These are phyloP conservation scores for Cystobasidium sp. DNA, from an alignment of 1,284 basidiomycete genomes.

Conservation along the genomic window DNA sequence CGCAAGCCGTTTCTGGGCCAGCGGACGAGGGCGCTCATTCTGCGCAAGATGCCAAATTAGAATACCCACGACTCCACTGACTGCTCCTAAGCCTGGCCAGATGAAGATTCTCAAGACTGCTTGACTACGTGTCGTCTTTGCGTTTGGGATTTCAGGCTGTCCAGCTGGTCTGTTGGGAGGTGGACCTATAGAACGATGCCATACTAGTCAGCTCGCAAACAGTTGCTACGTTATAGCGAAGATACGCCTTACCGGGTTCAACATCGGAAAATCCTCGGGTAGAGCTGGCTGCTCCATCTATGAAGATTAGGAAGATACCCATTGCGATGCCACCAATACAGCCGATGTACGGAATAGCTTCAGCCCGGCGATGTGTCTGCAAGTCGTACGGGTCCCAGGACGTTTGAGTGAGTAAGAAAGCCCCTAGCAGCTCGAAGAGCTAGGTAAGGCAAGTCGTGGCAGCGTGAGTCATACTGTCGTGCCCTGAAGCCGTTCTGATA, in stretches of 20 bases:
- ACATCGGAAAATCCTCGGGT: slow-evolving; percentile 25
- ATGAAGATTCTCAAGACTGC: slow-evolving; percentile 25
- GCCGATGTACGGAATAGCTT: slow-evolving; percentile 35
- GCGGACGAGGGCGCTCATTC: slow-evolving; percentile 26
- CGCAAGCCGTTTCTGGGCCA: slow-evolving; percentile 8
- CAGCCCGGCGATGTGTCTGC: slow-evolving; percentile 23
- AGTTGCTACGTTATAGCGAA: not conserved
- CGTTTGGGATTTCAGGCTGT: slow-evolving; percentile 25
- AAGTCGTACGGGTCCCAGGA: slow-evolving; percentile 22
- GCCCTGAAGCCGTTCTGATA: not conserved
- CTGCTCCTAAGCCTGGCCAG: slow-evolving; percentile 35
- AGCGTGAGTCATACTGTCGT: not conserved
- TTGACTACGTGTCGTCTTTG: slow-evolving; percentile 28
- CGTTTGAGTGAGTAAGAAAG: slow-evolving; percentile 37
- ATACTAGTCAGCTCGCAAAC: not conserved
- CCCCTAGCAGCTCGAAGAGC: slow-evolving; percentile 40
- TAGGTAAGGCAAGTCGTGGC: not conserved
- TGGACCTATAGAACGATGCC: not conserved
- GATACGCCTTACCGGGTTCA: slow-evolving; percentile 19
- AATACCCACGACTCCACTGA: slow-evolving; percentile 32
- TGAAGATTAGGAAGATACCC: slow-evolving; percentile 23
- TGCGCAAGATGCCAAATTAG: slow-evolving; percentile 30
- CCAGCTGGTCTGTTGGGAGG: slow-evolving; percentile 10
- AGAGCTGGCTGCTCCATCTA: slow-evolving; percentile 13
- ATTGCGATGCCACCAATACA: slow-evolving; percentile 32